Conservation (phyloP, 352 stramenopile species). For the Pythium pyrilobum region DNA sequence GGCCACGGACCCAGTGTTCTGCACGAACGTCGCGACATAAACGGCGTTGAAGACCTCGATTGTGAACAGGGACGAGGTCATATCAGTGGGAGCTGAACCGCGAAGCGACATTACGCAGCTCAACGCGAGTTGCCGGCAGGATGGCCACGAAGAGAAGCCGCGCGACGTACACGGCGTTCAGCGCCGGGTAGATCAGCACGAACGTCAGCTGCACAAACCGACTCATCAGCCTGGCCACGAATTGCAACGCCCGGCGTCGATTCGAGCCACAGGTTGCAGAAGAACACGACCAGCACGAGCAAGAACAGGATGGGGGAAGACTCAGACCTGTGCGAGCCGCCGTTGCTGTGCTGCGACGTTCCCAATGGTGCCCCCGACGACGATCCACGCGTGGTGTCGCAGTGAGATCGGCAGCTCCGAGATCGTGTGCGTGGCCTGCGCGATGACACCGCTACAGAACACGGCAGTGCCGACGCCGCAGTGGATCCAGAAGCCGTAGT, state of each 20-base stretch:
- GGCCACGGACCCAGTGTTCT: constrained; percentile 11
- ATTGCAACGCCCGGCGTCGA: not conserved
- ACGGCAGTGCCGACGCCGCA: not conserved
- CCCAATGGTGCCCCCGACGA: not conserved
- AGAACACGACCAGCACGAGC: not conserved
- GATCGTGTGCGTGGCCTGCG: not conserved
- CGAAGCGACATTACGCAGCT: constrained; percentile 21
- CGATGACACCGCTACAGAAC: not conserved
- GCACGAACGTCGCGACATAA: constrained; percentile 30
- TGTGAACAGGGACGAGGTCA: constrained; percentile 26
- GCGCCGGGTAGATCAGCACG: not conserved
- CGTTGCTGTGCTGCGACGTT: too few relatives aligned
- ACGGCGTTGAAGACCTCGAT: constrained; percentile 28
- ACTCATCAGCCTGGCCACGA: not conserved
- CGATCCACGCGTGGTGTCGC: not conserved
- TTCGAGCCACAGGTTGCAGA: not conserved
- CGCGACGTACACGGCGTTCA: constrained; percentile 2
- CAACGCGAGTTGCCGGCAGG: constrained; percentile 15
- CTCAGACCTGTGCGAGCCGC: constrained; percentile 22
- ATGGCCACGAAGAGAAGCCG: constrained; percentile 9
- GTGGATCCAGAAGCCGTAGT: not conserved
- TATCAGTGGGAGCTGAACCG: constrained; percentile 9
- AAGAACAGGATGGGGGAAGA: constrained; percentile 15
- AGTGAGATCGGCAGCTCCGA: not conserved
- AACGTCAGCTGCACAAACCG: not conserved